Conservation (phyloP, 108 stramenopile genomes). For the Nitzschia palea region DNA sequence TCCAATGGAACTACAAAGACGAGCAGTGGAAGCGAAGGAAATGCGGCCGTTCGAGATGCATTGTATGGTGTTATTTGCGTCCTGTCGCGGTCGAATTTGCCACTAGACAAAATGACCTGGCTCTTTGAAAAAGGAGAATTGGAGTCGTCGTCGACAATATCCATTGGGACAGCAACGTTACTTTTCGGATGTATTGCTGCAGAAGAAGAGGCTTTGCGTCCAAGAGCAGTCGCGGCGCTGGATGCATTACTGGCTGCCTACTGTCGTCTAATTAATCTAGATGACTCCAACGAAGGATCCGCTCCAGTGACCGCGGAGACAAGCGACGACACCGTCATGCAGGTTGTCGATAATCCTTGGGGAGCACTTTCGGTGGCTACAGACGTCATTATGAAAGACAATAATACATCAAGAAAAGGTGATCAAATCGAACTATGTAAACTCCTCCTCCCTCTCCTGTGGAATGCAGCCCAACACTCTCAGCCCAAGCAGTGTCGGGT, state of each 20-base stretch:
- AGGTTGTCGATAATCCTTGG: slow-evolving; percentile 53
- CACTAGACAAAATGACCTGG: background rate
- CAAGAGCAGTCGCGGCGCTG: slow-evolving; percentile 69
- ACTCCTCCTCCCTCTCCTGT: slow-evolving; percentile 60
- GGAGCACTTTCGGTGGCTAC: slow-evolving; percentile 2
- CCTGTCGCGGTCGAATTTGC: slow-evolving; percentile 48
- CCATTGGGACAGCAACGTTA: slow-evolving; percentile 53
- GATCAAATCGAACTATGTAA: slow-evolving; percentile 13
- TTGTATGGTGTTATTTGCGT: slow-evolving; percentile 70
- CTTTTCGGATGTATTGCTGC: slow-evolving; percentile 72
- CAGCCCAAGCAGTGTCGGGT: slow-evolving; percentile 76
- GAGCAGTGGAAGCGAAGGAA: slow-evolving; percentile 35
- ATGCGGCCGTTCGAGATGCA: slow-evolving; percentile 61
- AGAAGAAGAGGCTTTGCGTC: slow-evolving; percentile 68
- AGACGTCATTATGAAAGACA: background rate
- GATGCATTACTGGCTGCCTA: slow-evolving; percentile 70
- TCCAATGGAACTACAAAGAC: slow-evolving; percentile 13
- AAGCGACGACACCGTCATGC: background rate
- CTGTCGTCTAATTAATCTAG: slow-evolving; percentile 41
- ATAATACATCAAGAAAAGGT: background rate
- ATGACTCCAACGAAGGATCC: slow-evolving; percentile 6
- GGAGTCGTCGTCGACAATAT: slow-evolving; percentile 6
- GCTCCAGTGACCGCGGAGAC: background rate
- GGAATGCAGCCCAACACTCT: slow-evolving; percentile 53
- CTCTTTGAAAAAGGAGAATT: background rate